These are phyloP conservation scores for Dendrocalamus latiflorus DNA, from an alignment of 202 grass and related monocot species.

Conservation along the genomic window DNA sequence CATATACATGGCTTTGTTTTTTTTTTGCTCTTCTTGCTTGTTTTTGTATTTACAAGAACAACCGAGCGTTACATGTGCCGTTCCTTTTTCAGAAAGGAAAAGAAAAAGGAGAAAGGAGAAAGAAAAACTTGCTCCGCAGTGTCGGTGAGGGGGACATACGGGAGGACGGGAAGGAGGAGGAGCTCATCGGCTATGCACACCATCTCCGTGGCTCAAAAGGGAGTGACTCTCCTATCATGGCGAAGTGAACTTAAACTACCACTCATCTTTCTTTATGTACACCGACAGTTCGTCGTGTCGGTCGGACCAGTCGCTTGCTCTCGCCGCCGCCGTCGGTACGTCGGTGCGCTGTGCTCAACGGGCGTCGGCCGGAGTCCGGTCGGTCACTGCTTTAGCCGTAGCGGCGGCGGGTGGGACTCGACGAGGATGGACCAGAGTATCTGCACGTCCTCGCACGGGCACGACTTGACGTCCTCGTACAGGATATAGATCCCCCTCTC, in stretches of 20 bases:
- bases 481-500: constrained; percentile 73
- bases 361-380: neutral
- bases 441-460: constrained; percentile 79
- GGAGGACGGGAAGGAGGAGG: neutral
- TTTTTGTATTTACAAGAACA: constrained; percentile 41
- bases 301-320: neutral
- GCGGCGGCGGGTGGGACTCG: constrained; percentile 44
- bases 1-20: neutral
- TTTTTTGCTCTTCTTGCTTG: neutral
- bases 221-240: neutral
- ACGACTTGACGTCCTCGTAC: constrained; percentile 87
- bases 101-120: neutral
- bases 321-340: constrained; percentile 15
- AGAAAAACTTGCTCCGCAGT: constrained; percentile 1
- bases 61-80: neutral
- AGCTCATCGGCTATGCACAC: constrained; percentile 29
- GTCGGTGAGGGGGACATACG: constrained; percentile 35
- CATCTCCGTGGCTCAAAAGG: constrained; percentile 32
- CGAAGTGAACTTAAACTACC: neutral
- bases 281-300: constrained; percentile 15
- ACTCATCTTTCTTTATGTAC: constrained; percentile 29
- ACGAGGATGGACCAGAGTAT: constrained; percentile 85
- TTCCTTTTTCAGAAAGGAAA: constrained; percentile 25
- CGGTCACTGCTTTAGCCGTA: constrained; percentile 47
- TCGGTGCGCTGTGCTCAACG: constrained; percentile 38